Conservation (phyloP, 345 rosid genomes). For the Eucalyptus polybractea region DNA sequence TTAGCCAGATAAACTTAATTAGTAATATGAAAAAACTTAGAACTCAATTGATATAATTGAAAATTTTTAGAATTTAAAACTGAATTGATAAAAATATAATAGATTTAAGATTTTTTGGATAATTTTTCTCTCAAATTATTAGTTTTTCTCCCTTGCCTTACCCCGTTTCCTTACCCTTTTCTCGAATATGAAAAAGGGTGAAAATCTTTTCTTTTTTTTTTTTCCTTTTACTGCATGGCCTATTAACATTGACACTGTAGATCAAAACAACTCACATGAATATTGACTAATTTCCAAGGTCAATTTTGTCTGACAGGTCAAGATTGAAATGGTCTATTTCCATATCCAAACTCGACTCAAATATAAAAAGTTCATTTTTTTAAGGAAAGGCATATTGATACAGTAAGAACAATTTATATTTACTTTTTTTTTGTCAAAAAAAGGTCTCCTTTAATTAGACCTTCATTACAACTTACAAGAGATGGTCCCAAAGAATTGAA, state of each 20-base stretch:
- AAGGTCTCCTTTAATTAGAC: not conserved
- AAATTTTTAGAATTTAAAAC: too few species aligned
- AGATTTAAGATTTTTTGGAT: too few species aligned
- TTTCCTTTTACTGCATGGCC: not conserved
- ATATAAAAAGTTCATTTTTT: not conserved
- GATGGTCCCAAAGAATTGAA: not conserved
- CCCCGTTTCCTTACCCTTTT: not conserved
- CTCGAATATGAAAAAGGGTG: not conserved
- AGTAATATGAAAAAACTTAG: too few species aligned
- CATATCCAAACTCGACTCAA: not conserved
- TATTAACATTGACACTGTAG: not conserved
- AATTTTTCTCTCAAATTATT: not conserved
- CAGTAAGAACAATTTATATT: not conserved
- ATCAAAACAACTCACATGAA: not conserved
- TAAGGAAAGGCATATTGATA: not conserved
- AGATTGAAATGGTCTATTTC: not conserved
- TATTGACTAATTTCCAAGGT: not conserved
- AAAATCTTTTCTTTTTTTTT: not conserved
- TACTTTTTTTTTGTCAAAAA: not conserved
- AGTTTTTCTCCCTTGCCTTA: not conserved
- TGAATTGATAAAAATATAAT: fast-evolving
- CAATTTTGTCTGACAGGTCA: not conserved
- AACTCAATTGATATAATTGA: too few species aligned
- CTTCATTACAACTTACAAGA: not conserved
- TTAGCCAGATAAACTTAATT: too few species aligned